Base-by-base conservation (phyloP, 495 filamentous ascomycete genomes). In the Pseudoneurospora amorphoporcata region DNA sequence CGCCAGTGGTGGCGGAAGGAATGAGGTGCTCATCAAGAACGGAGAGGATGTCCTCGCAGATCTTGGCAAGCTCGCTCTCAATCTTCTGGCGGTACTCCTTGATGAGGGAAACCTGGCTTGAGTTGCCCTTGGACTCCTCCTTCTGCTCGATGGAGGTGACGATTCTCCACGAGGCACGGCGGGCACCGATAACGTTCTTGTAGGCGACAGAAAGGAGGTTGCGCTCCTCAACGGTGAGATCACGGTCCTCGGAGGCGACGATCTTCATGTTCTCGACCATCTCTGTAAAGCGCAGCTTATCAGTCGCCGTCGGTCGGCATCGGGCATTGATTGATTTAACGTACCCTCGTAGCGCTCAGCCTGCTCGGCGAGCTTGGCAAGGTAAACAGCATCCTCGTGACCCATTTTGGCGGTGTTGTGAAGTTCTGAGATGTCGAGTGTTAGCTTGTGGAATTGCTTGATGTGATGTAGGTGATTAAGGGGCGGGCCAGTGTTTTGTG, bases 191-290 rank as follows among this genome's bases (percentile, higher is more conserved):
- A 83, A 99, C 95, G 87, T 99, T 99, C 93, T 99, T 99, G 90
- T 99, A 99, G 82, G 95, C 95, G 76, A 99, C 95, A 65, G 96
- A 98, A 72, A 99, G 92, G 69, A 99, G 92, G 87, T 99, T 99
- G 80, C 95, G 92, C 90, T 99, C 95, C 87, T 99, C 96, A 77
- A 99, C 95, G 75, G 94, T 95, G 75, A 99, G 92, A 84, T 98
- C 96, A 85, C 95, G 94, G 83, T 97, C 92, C 81, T 95, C 93
- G 73, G 93, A 94, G 77, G 95, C 95, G 79, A 99, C 96, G 77
- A 92, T 90, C 90, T 99, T 99, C 95, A 99, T 99, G 91, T 98
- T 98, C 88, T 98, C 96, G 74, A 99, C 95, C 95, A 99, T 99
- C 84, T 99, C 95, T 99, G 85, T 71, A 68, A 19, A 72, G 71